Evolutionary conservation across 2,329 filamentous ascomycete species (phyloP), one percentile per base, ranked within the genome.

Genomic region (Atkinsonella texensis): DNA sequence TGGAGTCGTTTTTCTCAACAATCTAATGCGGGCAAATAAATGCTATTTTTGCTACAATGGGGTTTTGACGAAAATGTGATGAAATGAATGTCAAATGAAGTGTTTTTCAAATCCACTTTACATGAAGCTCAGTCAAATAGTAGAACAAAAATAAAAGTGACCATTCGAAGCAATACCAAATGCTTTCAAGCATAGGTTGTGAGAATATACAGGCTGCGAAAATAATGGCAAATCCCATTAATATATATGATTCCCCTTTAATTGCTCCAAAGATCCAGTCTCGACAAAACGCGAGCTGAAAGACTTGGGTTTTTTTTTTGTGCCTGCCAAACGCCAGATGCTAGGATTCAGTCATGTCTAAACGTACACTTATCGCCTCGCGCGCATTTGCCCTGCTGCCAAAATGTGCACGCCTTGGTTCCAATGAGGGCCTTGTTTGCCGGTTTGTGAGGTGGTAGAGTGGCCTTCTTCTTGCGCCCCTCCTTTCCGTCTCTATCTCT

Each of bases 361-460:
- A 84, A 89, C 2, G 84, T 87, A 69, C 85, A 88, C 60, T 81
- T 81, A 38, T 84, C 82, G 20, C 85, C 85, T 62, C 87, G 83
- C 7, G 79, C 80, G 67, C 85, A 88, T 62, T 82, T 83, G 13
- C 84, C 84, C 62, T 85, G 79, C 53, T 79, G 74, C 73, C 74
- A 88, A 64, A 87, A 89, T 18, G 76, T 76, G 64, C 85, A 88
- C 5, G 83, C 75, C 60, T 85, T 81, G 43, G 83, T 85, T 51
- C 81, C 80, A 47, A 81, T 80, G 13, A 81, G 70, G 13, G 75
- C 73, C 53, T 73, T 76, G 59, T 84, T 80, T 55, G 65, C 68
- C 17, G 70, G 68, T 52, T 72, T 68, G 53, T 74, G 70, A 9
- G 65, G 66, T 31, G 67, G 65, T 35, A 70, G 63, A 13, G 67